Conservation (phyloP, 495 filamentous ascomycete genomes). For the Hyaloscypha hepaticicola region DNA sequence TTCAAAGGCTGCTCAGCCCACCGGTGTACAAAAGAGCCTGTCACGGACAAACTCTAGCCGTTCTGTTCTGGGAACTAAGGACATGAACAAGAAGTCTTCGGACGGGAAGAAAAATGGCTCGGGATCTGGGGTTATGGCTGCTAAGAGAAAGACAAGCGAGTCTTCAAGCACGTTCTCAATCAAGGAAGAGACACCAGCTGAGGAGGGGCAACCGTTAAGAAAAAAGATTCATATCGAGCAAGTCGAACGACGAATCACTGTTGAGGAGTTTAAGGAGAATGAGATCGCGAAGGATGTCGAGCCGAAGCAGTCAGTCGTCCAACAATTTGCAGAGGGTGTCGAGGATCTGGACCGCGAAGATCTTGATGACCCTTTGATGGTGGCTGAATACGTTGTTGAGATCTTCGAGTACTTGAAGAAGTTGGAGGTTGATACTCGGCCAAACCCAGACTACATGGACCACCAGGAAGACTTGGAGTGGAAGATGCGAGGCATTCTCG, state of each 20-base stretch:
- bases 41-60: slow-evolving; percentile 62
- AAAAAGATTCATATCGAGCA: slow-evolving; percentile 46
- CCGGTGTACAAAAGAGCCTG: slow-evolving; percentile 76
- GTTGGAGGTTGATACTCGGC: slow-evolving; percentile 77
- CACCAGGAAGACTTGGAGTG: slow-evolving; percentile 93
- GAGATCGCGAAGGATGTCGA: slow-evolving; percentile 27
- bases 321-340: slow-evolving; percentile 47
- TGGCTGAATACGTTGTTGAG: slow-evolving; percentile 93
- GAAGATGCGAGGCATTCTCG: slow-evolving; percentile 96
- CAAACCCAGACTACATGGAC: slow-evolving; percentile 92
- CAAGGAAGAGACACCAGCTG: slow-evolving; percentile 62
- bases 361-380: slow-evolving; percentile 91
- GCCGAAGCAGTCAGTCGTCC: slow-evolving; percentile 34
- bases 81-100: slow-evolving; percentile 58
- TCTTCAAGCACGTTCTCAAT: slow-evolving; percentile 48
- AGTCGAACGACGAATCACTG: slow-evolving; percentile 26
- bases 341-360: slow-evolving; percentile 82
- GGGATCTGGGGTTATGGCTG: slow-evolving; percentile 63
- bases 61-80: slow-evolving; percentile 61
- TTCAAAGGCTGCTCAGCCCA: slow-evolving; percentile 73
- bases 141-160: slow-evolving; percentile 63
- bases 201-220: slow-evolving; percentile 50
- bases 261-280: slow-evolving; percentile 28
- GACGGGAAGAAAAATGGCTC: slow-evolving; percentile 73
- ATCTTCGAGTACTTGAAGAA: slow-evolving; percentile 96